A percentile compares a stretch with the other conserved stretches of the same genome.
These are phyloP conservation scores for Cantharellus cinnabarinus DNA, from an alignment of 768 basidiomycete species.

Conservation along the genomic window DNA sequence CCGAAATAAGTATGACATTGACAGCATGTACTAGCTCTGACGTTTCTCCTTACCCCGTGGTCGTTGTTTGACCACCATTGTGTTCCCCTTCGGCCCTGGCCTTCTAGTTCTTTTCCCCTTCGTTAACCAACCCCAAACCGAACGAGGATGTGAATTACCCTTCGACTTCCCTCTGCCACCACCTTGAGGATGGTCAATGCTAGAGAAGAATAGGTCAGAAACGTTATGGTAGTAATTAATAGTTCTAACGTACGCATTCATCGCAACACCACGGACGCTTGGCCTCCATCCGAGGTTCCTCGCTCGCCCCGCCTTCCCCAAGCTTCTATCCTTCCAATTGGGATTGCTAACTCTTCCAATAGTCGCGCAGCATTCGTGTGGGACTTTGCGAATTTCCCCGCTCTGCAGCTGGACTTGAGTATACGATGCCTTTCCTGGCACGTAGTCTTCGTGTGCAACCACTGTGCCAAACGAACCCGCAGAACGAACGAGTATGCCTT, in stretches of 20 bases:
- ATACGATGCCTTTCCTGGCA: constrained; percentile 29
- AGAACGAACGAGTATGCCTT: constrained; percentile 65
- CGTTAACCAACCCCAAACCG: constrained; percentile 81
- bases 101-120: constrained; percentile 87
- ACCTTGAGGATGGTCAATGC: constrained; percentile 84
- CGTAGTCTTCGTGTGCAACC: constrained; percentile 45
- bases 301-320: constrained; percentile 83
- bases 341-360: constrained; percentile 85
- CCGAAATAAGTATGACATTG: background rate
- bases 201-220: constrained; percentile 14
- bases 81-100: constrained; percentile 80
- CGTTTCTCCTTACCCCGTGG: constrained; percentile 44
- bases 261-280: constrained; percentile 81
- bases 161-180: constrained; percentile 97
- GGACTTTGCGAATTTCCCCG: constrained; percentile 78
- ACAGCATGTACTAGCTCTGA: background rate
- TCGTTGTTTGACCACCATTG: constrained; percentile 70
- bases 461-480: constrained; percentile 77
- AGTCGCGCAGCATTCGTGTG: constrained; percentile 60
- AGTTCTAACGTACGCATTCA: constrained; percentile 60
- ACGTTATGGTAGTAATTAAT: background rate
- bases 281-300: constrained; percentile 78
- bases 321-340: constrained; percentile 59
- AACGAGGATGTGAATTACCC: constrained; percentile 84
- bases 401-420: constrained; percentile 71